Percentiles rank a stretch among this genome's conserved stretches.
Conservation (phyloP, 2,329 filamentous ascomycete genomes). For the Raffaelea arxii region DNA sequence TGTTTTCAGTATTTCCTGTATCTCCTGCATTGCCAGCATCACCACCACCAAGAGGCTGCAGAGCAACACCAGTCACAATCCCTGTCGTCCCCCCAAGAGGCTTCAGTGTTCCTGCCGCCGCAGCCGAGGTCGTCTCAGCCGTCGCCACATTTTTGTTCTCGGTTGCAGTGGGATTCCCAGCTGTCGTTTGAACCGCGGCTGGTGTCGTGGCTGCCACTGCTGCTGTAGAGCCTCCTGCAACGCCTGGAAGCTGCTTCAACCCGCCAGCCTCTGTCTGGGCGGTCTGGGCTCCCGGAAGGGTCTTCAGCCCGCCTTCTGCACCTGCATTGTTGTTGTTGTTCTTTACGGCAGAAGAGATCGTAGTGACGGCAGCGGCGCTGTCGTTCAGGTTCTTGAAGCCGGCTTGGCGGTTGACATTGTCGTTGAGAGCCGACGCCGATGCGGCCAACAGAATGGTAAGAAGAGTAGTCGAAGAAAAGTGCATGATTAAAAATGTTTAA, state of each 20-base stretch:
- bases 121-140: neutral
- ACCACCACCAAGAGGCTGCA: neutral
- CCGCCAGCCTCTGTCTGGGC: conserved; percentile 1
- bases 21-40: neutral
- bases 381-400: conserved; percentile 4
- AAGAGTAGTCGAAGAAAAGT: conserved; percentile 13
- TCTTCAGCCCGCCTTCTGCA: conserved; percentile 8
- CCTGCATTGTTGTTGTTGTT: conserved; percentile 6
- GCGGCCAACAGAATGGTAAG: conserved; percentile 12
- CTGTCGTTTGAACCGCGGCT: conserved; percentile 2
- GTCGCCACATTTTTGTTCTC: too few relatives aligned
- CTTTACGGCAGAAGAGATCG: neutral
- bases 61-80: neutral
- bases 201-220: neutral
- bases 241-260: conserved; percentile 11
- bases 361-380: neutral
- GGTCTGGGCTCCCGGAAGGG: conserved; percentile 4
- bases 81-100: conserved; percentile 1
- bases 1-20: neutral
- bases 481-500: conserved; percentile 8
- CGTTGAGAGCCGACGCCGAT: conserved; percentile 7
- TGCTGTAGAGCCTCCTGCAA: conserved; percentile 3
- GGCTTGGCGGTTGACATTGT: conserved; percentile 1
- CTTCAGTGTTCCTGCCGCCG: conserved; percentile 1
- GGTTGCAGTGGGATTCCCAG: conserved; percentile 3